phyloP scores from a whole-genome alignment of 257 asterid species.

The Solanum chilense region DNA sequence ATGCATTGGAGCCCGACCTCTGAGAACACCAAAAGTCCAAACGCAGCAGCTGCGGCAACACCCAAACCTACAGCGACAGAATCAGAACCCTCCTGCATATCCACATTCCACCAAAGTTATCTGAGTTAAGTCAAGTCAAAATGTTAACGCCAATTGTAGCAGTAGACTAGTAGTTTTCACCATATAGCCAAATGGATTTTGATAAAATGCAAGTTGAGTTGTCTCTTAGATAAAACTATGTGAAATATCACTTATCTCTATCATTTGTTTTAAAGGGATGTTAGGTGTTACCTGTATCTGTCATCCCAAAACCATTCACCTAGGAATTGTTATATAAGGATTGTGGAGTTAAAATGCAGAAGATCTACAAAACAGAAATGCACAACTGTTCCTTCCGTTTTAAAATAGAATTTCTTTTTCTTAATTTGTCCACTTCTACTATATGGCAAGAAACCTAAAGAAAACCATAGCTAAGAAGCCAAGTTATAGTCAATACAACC shows the following conservation, averaged over 20 bases:
- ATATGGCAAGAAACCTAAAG: not conserved
- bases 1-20: conserved; percentile 39
- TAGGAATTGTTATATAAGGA: not conserved
- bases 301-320: not conserved
- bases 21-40: conserved; percentile 59
- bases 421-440: not conserved
- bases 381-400: not conserved
- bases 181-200: not conserved
- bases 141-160: not conserved
- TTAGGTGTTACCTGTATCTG: not conserved
- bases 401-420: not conserved
- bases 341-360: not conserved
- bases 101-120: not conserved
- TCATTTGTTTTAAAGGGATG: not conserved
- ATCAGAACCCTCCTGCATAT: conserved; percentile 48
- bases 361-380: not conserved
- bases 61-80: conserved; percentile 46
- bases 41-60: conserved; percentile 63
- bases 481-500: not conserved
- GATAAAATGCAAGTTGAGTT: not conserved
- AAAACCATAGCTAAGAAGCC: not conserved
- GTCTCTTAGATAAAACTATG: not conserved
- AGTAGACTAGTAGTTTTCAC: not conserved
- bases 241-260: not conserved
- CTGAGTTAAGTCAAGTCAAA: not conserved